Base-by-base conservation (phyloP, 2,329 filamentous ascomycete species). In the Chaetomium globosum region DNA sequence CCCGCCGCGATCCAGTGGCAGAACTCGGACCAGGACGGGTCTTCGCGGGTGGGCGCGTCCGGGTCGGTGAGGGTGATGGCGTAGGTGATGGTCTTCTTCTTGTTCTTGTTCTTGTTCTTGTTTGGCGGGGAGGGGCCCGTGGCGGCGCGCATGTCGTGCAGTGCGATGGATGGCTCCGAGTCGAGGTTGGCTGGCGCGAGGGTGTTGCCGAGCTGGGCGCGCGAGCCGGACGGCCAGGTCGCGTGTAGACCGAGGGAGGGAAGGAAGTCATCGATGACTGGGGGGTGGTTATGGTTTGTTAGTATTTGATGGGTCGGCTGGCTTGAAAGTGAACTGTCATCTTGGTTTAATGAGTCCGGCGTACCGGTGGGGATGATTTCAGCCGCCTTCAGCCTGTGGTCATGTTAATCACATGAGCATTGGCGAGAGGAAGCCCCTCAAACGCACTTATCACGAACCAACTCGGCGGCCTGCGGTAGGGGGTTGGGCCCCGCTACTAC, bases 231-330 rank as follows among this genome's bases (percentile, higher is more conserved):
- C 1, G 77, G 74, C 63, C 80, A 79, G 75, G 83, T 84, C 49
- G 75, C 77, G 9, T 84, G 76, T 49, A 89, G 71, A 48, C 80
- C 78, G 61, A 87, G 76, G 7, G 78, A 78, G 6, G 87, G 86
- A 3, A 79, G 73, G 74, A 89, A 89, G 67, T 85, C 81, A 68
- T 87, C 81, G 65, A 89, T 80, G 23, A 89, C 85, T 85, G 67
- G 39, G 26, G 26, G 23, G 13, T 49, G 7, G n/a, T 33, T 46
- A 26, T 26, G 26, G 26, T 26, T 21, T 2, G 16, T 43, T 43
- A 43, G 39, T 19, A 4, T 16, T 43, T 12, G 36, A 13, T 12
- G 12, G 16, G 16, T 4, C 5, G 36, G 36, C 12, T 6, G 1
- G 36, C n/a, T n/a, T n/a, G n/a, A n/a, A 13, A 26, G 48, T 49